phyloP scores from a whole-genome alignment of 116 monocot species.

The Thalassia testudinum region DNA sequence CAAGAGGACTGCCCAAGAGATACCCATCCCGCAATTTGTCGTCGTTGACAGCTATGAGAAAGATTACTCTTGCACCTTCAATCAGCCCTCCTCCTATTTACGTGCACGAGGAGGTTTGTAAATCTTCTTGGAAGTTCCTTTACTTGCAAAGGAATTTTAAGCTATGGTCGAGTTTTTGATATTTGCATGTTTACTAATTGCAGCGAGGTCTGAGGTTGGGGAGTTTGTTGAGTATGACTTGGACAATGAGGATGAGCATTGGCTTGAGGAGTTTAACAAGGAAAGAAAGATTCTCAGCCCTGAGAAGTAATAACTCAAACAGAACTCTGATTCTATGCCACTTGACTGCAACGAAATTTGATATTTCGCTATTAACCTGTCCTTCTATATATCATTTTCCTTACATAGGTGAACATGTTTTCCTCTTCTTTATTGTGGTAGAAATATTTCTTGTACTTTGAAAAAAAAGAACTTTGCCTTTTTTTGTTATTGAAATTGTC shows the following conservation, averaged over 20 bases:
- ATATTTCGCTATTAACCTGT: no score
- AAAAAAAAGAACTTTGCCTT: no score
- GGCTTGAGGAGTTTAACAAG: conserved; percentile 81
- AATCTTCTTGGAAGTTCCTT: background rate
- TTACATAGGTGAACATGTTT: no score
- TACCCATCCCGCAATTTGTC: conserved; percentile 52
- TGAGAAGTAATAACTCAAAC: conserved; percentile 46
- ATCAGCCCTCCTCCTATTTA: conserved; percentile 44
- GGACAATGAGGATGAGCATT: conserved; percentile 93
- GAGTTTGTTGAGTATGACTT: conserved; percentile 97
- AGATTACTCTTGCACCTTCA: conserved; percentile 50
- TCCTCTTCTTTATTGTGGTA: no score
- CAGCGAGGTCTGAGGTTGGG: conserved; percentile 88
- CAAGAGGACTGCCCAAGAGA: conserved; percentile 37
- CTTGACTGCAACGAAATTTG: no score
- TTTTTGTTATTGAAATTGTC: no score
- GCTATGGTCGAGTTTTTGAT: background rate
- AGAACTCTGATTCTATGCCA: no score
- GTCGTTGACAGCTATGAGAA: conserved; percentile 62
- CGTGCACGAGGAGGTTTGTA: conserved; percentile 63
- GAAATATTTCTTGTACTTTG: no score
- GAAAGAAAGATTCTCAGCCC: conserved; percentile 61
- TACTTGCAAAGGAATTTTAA: background rate
- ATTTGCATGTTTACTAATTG: conserved; percentile 10
- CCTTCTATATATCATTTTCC: no score